These are phyloP conservation scores for Talaromyces sp. DNA, from an alignment of 2,329 filamentous ascomycete genomes.

Conservation along the genomic window DNA sequence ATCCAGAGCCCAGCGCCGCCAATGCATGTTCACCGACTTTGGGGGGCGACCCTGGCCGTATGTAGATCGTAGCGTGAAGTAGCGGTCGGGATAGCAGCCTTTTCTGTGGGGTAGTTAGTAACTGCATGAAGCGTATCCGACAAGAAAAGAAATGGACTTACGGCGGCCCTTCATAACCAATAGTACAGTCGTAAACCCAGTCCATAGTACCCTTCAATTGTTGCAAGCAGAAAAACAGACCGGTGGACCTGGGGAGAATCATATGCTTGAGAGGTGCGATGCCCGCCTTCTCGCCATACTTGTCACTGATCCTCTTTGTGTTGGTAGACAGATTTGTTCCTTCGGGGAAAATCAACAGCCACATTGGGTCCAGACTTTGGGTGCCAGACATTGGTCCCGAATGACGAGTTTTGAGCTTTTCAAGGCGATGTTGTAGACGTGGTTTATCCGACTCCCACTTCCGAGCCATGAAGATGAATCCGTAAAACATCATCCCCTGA, in stretches of 20 bases:
- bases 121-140: neutral
- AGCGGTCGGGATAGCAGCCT: conserved; percentile 81
- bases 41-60: conserved; percentile 86
- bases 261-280: conserved; percentile 56
- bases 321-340: conserved; percentile 58
- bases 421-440: conserved; percentile 54
- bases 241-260: conserved; percentile 58
- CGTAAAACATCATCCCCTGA: conserved; percentile 61
- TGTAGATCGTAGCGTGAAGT: conserved; percentile 80
- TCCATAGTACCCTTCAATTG: conserved; percentile 57
- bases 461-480: conserved; percentile 61
- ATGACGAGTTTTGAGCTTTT: conserved; percentile 49
- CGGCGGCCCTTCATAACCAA: conserved; percentile 92
- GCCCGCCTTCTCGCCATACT: conserved; percentile 55
- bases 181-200: conserved; percentile 72
- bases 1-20: conserved; percentile 75
- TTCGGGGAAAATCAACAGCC: conserved; percentile 63
- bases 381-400: conserved; percentile 46
- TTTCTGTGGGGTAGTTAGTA: conserved; percentile 47
- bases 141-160: conserved; percentile 48
- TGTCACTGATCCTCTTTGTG: conserved; percentile 53
- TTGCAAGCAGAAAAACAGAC: conserved; percentile 58
- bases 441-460: conserved; percentile 60
- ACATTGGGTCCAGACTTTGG: conserved; percentile 57
- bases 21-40: conserved; percentile 95